Evolutionary conservation across 2,329 filamentous ascomycete species (phyloP).

Genomic region (Pyrenochaeta sp.): DNA sequence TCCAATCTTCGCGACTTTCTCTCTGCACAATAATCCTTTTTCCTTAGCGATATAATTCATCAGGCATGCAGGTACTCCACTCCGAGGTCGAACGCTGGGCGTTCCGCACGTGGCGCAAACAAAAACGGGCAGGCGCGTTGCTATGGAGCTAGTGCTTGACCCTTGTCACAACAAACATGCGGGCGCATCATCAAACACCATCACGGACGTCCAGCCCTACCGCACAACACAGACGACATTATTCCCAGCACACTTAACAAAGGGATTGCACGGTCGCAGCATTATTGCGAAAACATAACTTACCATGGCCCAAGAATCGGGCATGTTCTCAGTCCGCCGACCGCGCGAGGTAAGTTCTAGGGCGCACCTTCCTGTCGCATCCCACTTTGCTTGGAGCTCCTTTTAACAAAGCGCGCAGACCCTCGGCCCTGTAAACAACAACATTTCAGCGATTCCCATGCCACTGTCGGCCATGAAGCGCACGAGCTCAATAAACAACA

Average conservation of each 20-base stretch:
- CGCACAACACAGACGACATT: conserved; percentile 3
- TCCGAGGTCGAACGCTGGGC: background rate
- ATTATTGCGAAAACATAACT: conserved; percentile 10
- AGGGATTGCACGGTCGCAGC: background rate
- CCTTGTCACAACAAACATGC: conserved; percentile 42
- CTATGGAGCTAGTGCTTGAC: conserved; percentile 26
- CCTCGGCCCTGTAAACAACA: conserved; percentile 82
- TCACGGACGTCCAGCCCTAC: conserved; percentile 17
- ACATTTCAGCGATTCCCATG: conserved; percentile 81
- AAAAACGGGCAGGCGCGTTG: conserved; percentile 18
- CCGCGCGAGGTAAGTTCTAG: conserved; percentile 78
- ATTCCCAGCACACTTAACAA: background rate
- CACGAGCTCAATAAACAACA: conserved; percentile 77
- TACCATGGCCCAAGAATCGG: conserved; percentile 54
- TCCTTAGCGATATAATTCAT: too few species aligned
- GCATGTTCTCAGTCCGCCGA: conserved; percentile 89
- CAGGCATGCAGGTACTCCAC: background rate
- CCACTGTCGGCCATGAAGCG: conserved; percentile 95
- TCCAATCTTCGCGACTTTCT: background rate
- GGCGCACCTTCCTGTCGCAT: conserved; percentile 23
- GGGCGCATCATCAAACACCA: conserved; percentile 27
- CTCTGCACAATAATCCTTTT: background rate
- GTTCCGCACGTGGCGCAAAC: conserved; percentile 6
- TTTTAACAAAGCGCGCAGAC: conserved; percentile 66
- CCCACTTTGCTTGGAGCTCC: conserved; percentile 5